Percentiles rank a stretch among this genome's conserved stretches.
These are phyloP conservation scores for Malassezia obtusa DNA, from an alignment of 1,284 basidiomycete species.

Conservation along the genomic window DNA sequence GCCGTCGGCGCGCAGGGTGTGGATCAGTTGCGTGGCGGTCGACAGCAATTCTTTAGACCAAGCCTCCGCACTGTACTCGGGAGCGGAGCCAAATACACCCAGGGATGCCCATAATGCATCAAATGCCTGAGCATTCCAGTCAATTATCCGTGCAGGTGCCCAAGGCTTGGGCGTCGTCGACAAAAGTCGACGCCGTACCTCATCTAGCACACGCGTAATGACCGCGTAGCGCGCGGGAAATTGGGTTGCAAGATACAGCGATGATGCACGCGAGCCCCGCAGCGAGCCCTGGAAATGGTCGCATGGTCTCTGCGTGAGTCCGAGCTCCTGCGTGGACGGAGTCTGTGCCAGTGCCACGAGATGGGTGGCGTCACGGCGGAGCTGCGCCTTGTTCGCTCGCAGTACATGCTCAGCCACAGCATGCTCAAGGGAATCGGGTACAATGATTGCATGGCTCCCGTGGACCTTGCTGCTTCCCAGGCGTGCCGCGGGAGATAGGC, in stretches of 20 bases:
- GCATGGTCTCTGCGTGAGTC: background rate
- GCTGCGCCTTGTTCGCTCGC: background rate
- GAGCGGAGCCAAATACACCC: conserved; percentile 21
- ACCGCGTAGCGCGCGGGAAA: conserved; percentile 15
- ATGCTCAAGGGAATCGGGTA: background rate
- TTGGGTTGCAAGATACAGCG: conserved; percentile 10
- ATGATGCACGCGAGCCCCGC: background rate
- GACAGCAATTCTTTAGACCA: background rate
- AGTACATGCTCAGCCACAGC: background rate
- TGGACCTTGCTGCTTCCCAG: conserved; percentile 13
- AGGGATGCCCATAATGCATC: conserved; percentile 42
- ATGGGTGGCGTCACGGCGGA: conserved; percentile 10
- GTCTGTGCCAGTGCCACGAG: background rate
- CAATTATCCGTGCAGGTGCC: conserved; percentile 27
- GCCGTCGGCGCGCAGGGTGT: background rate
- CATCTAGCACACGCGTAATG: conserved; percentile 12
- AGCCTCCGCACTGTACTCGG: conserved; percentile 10
- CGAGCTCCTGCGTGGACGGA: background rate
- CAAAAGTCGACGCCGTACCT: conserved; percentile 10
- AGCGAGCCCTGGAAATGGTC: conserved; percentile 4
- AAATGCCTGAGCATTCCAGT: conserved; percentile 28
- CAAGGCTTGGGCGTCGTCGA: conserved; percentile 15
- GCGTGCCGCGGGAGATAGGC: conserved; percentile 18
- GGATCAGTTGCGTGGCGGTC: background rate
- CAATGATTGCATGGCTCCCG: background rate